Percentiles rank a stretch among this genome's conserved stretches.
Evolutionary conservation across 345 rosid genomes (phyloP).

Genomic region (Geranium brycei): DNA sequence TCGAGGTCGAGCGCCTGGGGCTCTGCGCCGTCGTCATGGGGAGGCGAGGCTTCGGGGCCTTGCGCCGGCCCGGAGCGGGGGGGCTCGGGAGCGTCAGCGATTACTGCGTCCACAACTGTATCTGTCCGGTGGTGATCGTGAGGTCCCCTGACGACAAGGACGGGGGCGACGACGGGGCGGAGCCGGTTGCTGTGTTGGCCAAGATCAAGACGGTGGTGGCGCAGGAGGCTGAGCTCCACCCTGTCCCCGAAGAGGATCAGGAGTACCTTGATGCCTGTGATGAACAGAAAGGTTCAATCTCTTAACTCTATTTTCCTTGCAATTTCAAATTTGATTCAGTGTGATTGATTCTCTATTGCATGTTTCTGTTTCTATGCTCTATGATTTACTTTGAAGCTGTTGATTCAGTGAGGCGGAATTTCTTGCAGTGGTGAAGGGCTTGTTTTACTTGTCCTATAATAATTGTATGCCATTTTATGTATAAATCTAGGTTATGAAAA

Average conservation of each 20-base stretch:
- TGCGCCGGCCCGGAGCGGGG: slow-evolving; percentile 28
- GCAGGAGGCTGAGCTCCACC: slow-evolving; percentile 25
- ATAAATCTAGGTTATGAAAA: neutral
- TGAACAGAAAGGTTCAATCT: slow-evolving; percentile 19
- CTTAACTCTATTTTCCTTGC: neutral
- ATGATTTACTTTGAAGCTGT: neutral
- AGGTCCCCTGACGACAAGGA: slow-evolving; percentile 16
- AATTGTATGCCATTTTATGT: neutral
- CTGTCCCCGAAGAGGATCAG: slow-evolving; percentile 52
- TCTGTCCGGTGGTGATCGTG: slow-evolving; percentile 75
- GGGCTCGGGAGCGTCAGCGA: slow-evolving; percentile 78
- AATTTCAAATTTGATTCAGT: neutral
- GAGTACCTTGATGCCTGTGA: slow-evolving; percentile 39
- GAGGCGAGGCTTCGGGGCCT: slow-evolving; percentile 71
- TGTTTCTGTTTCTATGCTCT: neutral
- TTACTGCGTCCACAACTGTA: slow-evolving; percentile 75
- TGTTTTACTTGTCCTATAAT: too few relatives aligned
- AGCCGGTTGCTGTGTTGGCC: slow-evolving; percentile 13
- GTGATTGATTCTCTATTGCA: neutral
- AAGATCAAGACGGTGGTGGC: slow-evolving; percentile 17
- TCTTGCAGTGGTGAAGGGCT: too few relatives aligned
- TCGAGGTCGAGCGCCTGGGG: slow-evolving; percentile 79
- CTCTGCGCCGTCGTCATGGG: slow-evolving; percentile 82
- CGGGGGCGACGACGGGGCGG: neutral
- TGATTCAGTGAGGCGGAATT: too few relatives aligned